A percentile compares a stretch with the other conserved stretches of the same genome.
Evolutionary conservation across 2,329 filamentous ascomycete species (phyloP).

Genomic region (Aureobasidium pullulans): DNA sequence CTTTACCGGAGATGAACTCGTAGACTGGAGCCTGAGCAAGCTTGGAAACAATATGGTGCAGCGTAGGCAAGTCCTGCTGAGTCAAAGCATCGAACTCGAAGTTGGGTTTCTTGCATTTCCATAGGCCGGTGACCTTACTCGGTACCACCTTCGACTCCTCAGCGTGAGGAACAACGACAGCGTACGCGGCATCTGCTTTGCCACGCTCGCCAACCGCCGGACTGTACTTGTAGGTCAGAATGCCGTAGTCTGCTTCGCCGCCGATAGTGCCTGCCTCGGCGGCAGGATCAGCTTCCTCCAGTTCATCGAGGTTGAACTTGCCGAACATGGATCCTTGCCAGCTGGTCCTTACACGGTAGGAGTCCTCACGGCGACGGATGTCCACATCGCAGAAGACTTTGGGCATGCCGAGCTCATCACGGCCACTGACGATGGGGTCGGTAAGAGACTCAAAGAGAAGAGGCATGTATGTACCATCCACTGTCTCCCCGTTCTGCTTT

Average conservation of each 20-base stretch:
- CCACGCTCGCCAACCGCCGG: constrained; percentile 46
- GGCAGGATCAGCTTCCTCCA: constrained; percentile 12
- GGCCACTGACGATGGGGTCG: constrained; percentile 53
- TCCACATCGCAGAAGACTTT: constrained; percentile 34
- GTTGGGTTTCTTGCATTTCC: constrained; percentile 34
- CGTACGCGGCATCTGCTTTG: constrained; percentile 47
- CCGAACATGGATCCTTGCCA: constrained; percentile 16
- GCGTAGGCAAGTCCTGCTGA: constrained; percentile 50
- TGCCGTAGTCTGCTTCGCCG: constrained; percentile 17
- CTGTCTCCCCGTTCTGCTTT: constrained; percentile 39
- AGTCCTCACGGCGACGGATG: constrained; percentile 7
- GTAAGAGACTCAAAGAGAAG: constrained; percentile 52
- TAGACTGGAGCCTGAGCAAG: constrained; percentile 52
- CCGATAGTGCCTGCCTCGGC: constrained; percentile 8
- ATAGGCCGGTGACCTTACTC: constrained; percentile 10
- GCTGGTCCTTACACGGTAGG: constrained; percentile 15
- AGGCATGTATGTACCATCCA: constrained; percentile 49
- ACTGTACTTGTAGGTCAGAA: constrained; percentile 36
- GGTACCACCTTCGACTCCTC: constrained; percentile 13
- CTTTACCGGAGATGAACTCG: constrained; percentile 23
- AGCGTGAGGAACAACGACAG: constrained; percentile 31
- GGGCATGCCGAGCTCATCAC: constrained; percentile 56
- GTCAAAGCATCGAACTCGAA: constrained; percentile 44
- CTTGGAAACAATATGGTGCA: constrained; percentile 50
- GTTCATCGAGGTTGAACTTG: constrained; percentile 12